Base-by-base conservation (phyloP, 352 stramenopile genomes). In the Aphanomyces invadans region DNA sequence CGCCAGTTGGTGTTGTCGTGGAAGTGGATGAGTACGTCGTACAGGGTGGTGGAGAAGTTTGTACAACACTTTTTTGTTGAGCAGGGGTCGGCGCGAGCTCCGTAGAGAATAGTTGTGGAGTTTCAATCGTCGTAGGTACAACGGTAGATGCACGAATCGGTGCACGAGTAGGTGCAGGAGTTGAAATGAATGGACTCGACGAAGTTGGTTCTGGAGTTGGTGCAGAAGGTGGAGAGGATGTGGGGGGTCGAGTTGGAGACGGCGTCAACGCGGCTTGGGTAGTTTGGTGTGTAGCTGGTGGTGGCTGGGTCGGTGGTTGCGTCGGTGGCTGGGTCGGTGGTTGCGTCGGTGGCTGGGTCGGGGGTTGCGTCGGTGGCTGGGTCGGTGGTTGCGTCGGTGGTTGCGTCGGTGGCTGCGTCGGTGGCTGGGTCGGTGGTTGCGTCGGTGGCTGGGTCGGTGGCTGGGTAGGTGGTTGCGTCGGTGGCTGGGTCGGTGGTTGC, bases 301-400 rank as follows among this genome's bases (percentile, higher is more conserved):
- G 1, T 19, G 39, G 39, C 3, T 25, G 21, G 25, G 51, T 29
- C 4, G 55, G 2, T 45, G 55, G 33, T 1, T 1, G 60, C 3
- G 60, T 56, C 23, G 60, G 11, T 3, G 38, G 17, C 17, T 17
- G 57, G 0, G 57, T 60, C 12, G 38, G 60, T 36, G 60, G 15
- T 56, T n/a, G 36, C 3, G 60, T 56, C 23, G 60, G 11, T 3
- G 38, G 17, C 17, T 17, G 57, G 0, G 57, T 60, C 12, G 38
- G 60, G 33, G 60, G 15, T 56, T n/a, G 36, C n/a, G n/a, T n/a
- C n/a, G n/a, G n/a, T n/a, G n/a, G n/a, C n/a, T n/a, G n/a, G n/a
- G n/a, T n/a, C n/a, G 57, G 57, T 56, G 36, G 25, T 39, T 44
- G 29, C 28, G 57, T 65, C 11, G 57, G 57, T 23, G 57, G 33